phyloP scores from a whole-genome alignment of 2,329 filamentous ascomycete species.

The Penicillium sp. region DNA sequence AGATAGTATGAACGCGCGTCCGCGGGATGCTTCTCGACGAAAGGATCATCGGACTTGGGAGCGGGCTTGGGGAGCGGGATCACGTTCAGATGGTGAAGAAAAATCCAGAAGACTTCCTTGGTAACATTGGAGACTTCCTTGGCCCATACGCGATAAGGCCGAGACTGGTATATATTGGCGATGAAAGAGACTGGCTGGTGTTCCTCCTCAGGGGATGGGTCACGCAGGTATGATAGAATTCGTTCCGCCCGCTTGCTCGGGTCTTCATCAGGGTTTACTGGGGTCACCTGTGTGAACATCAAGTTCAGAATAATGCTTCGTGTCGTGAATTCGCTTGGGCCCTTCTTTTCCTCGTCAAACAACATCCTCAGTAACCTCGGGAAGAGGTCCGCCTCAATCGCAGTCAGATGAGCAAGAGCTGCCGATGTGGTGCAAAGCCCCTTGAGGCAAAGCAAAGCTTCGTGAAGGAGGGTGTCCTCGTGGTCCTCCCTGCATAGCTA shows the following conservation, averaged over 20 bases:
- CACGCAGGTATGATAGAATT: slow-evolving; percentile 76
- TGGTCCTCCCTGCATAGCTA: slow-evolving; percentile 72
- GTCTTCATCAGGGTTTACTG: slow-evolving; percentile 61
- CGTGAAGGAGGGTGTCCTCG: slow-evolving; percentile 88
- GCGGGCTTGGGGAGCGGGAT: slow-evolving; percentile 54
- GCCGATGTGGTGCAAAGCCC: slow-evolving; percentile 88
- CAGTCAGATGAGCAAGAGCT: slow-evolving; percentile 76
- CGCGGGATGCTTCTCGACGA: slow-evolving; percentile 24
- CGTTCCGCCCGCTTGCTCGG: slow-evolving; percentile 62
- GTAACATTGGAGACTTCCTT: slow-evolving; percentile 90
- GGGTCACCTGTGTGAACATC: slow-evolving; percentile 81
- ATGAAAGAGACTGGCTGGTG: slow-evolving; percentile 81
- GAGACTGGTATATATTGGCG: slow-evolving; percentile 78
- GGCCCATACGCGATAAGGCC: slow-evolving; percentile 91
- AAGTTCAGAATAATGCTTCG: slow-evolving; percentile 85
- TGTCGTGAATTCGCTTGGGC: slow-evolving; percentile 93
- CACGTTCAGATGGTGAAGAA: slow-evolving; percentile 89
- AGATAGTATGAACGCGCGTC: slow-evolving; percentile 35
- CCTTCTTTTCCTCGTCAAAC: slow-evolving; percentile 97
- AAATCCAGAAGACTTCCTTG: slow-evolving; percentile 99
- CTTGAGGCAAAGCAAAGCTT: slow-evolving; percentile 89
- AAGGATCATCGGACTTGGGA: slow-evolving; percentile 30
- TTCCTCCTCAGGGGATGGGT: slow-evolving; percentile 72
- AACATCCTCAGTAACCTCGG: slow-evolving; percentile 83
- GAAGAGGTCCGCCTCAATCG: slow-evolving; percentile 77